Percentiles rank a stretch among this genome's conserved stretches.
Evolutionary conservation across 768 basidiomycete species (phyloP).

Genomic region (Leccinum rimulosum): DNA sequence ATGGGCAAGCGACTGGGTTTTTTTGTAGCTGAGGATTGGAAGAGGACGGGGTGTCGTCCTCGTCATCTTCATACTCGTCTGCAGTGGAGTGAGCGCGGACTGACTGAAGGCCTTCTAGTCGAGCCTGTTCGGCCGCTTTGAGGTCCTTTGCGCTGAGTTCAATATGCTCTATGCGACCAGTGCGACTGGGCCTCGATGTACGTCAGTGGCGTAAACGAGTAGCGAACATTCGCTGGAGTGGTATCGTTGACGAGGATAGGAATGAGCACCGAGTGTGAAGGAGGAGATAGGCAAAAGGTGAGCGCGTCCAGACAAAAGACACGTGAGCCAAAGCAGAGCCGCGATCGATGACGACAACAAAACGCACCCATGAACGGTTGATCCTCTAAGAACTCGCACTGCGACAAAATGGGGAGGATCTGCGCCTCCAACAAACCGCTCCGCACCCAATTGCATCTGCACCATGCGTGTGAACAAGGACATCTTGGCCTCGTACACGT

Average conservation of each 20-base stretch:
- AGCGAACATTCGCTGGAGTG: constrained; percentile 66
- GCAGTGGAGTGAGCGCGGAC: constrained; percentile 45
- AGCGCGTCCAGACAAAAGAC: constrained; percentile 37
- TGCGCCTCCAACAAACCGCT: too few species aligned
- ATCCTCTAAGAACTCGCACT: too few species aligned
- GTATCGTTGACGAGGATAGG: constrained; percentile 51
- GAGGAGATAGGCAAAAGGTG: constrained; percentile 74
- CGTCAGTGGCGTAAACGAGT: constrained; percentile 59
- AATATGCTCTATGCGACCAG: constrained; percentile 45
- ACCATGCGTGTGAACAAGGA: too few species aligned
- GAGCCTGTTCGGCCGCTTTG: constrained; percentile 60
- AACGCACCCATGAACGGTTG: too few species aligned
- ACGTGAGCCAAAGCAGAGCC: too few species aligned
- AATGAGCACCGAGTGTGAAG: constrained; percentile 49
- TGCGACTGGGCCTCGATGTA: constrained; percentile 15
- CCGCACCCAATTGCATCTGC: too few species aligned
- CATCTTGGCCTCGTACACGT: too few species aligned
- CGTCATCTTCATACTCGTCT: constrained; percentile 69
- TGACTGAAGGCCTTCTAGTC: constrained; percentile 49
- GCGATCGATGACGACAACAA: too few species aligned
- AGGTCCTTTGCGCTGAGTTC: constrained; percentile 64
- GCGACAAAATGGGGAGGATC: too few species aligned
- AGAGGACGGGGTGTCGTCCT: constrained; percentile 25
- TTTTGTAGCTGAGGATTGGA: constrained; percentile 54
- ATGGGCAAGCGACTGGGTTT: constrained; percentile 70